Base-by-base conservation (phyloP, 495 filamentous ascomycete genomes). In the Trichoderma erinaceum region DNA sequence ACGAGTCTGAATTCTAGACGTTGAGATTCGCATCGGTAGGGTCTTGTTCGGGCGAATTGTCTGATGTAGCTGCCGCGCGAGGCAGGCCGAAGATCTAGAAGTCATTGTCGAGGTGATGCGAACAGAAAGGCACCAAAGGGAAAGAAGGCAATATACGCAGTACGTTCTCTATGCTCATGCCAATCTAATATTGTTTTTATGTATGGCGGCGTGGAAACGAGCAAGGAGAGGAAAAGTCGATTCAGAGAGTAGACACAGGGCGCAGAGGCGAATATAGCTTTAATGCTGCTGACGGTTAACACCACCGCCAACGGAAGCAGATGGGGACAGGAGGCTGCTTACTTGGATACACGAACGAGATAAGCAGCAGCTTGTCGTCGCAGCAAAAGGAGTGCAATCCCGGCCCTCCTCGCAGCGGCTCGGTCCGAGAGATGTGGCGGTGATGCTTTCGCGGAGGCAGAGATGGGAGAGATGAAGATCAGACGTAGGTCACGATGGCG, bases 391-490 rank as follows among this genome's bases (percentile, higher is more conserved):
- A 27, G 56, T 13, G 12, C 7, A 61, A 32, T 29, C 11, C 25
- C 11, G 27, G 16, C 25, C 16, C 8, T 61, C 12, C 11, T 12
- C 10, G 16, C 56, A 21, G 25, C 56, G 56, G 56, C 13, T 21
- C 56, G 56, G 25, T 13, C 56, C 27, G 27, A 61, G 23, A 61
- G 56, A 32, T 25, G 56, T 61, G 56, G 25, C 56, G 56, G 56
- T 32, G 56, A 32, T 61, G 56, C 23, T 61, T 29, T 25, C n/a
- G 48, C 8, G n/a, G 48, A 23, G n/a, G 4, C 35, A 23, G 10
- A 56, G n/a, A 25, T 56, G 8, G 50, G 2, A 21, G 50, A 23
- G 56, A 61, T 18, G 10, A 11, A 61, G 56, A 32, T 18, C 56
- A 18, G 23, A 61, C 10, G 10, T 56, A 2, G 3, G 43, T 6